Conservation (phyloP, 306 rosid species). For the Vigna angularis region DNA sequence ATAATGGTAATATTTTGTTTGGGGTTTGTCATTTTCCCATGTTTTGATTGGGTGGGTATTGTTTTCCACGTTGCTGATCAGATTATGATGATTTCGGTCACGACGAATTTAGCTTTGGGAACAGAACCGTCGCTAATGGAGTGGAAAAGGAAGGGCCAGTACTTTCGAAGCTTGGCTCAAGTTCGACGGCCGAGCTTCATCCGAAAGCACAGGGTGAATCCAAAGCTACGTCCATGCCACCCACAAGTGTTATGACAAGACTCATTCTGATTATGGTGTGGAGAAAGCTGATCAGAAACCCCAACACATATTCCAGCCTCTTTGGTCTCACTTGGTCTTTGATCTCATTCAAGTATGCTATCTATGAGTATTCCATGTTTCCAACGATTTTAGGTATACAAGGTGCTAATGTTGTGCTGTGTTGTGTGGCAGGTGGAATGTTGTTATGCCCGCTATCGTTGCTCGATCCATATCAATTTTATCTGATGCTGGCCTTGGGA, state of each 20-base stretch:
- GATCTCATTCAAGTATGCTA: conserved; percentile 71
- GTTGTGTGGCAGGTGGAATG: conserved; percentile 65
- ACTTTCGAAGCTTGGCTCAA: conserved; percentile 81
- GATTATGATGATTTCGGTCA: conserved; percentile 79
- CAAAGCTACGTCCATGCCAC: conserved; percentile 73
- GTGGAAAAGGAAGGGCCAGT: conserved; percentile 71
- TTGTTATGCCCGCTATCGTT: conserved; percentile 79
- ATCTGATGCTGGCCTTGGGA: conserved; percentile 89
- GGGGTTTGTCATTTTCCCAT: conserved; percentile 12
- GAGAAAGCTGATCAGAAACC: conserved; percentile 82
- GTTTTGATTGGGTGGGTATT: conserved; percentile 3
- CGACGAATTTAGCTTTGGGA: conserved; percentile 88
- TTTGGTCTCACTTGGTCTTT: conserved; percentile 88
- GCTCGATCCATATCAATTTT: conserved; percentile 74
- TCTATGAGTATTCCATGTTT: neutral
- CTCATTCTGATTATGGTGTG: conserved; percentile 88
- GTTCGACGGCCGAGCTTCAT: conserved; percentile 82
- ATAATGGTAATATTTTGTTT: neutral
- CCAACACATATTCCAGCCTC: conserved; percentile 85
- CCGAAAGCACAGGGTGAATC: conserved; percentile 65
- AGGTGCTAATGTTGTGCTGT: neutral
- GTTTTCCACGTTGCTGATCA: conserved; percentile 13
- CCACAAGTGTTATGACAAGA: conserved; percentile 83
- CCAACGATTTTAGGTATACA: neutral
- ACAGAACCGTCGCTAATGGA: conserved; percentile 64